A percentile compares a stretch with the other conserved stretches of the same genome.
Evolutionary conservation across 345 rosid genomes (phyloP).

Genomic region (Citrus reticulata): DNA sequence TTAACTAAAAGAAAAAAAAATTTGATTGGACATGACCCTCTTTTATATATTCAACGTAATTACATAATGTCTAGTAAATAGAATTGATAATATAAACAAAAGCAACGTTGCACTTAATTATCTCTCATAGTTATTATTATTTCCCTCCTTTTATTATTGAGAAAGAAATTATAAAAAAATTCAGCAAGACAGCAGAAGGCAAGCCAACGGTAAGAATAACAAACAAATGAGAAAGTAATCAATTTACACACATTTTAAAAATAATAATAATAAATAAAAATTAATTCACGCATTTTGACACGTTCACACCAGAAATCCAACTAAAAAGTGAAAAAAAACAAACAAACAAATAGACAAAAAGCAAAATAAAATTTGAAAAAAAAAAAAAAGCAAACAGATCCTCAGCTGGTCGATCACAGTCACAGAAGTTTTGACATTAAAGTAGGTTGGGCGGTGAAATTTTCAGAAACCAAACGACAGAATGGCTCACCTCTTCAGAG

Average conservation of each 20-base stretch:
- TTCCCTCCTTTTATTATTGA: not conserved
- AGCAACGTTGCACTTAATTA: not conserved
- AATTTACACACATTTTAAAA: not conserved
- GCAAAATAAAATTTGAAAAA: not conserved
- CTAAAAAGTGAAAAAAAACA: not conserved
- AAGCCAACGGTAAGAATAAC: not conserved
- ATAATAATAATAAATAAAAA: no score
- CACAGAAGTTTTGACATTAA: no score
- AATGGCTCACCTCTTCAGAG: constrained; percentile 97
- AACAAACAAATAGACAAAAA: not conserved
- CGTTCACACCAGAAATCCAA: not conserved
- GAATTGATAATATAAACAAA: no score
- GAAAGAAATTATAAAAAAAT: no score
- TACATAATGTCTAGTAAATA: not conserved
- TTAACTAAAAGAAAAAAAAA: no score
- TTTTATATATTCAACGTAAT: no score
- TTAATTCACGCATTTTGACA: not conserved
- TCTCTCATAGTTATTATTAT: no score
- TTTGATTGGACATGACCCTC: not conserved
- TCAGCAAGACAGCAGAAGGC: not conserved
- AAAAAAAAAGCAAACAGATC: not conserved
- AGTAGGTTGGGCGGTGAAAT: constrained; percentile 3
- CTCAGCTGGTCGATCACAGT: not conserved
- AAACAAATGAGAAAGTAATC: not conserved
- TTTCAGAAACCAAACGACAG: constrained; percentile 8